These are phyloP conservation scores for Aspergillus brasiliensis DNA, from an alignment of 2,329 filamentous ascomycete genomes.

Conservation along the genomic window DNA sequence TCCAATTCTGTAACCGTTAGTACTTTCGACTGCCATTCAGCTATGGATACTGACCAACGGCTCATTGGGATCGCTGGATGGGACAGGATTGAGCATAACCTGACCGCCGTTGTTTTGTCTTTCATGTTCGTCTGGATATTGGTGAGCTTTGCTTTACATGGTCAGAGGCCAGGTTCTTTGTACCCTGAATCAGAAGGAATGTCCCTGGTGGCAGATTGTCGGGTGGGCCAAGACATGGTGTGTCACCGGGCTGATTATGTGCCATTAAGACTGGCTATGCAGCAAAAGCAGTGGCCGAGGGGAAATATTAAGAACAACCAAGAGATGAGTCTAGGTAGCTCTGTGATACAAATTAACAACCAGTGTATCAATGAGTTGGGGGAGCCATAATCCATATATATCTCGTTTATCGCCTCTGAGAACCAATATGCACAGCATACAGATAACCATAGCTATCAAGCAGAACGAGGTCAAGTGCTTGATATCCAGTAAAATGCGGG, in stretches of 20 bases:
- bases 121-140: slow-evolving; percentile 18
- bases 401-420: background rate
- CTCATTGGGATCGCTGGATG: slow-evolving; percentile 42
- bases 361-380: background rate
- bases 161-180: background rate
- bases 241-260: background rate
- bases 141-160: background rate
- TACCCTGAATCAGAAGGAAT: slow-evolving; percentile 29
- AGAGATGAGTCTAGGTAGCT: too few species aligned
- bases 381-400: background rate
- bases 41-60: slow-evolving; percentile 32
- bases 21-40: too few species aligned
- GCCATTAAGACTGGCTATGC: slow-evolving; percentile 14
- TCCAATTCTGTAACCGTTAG: slow-evolving; percentile 45
- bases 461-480: background rate
- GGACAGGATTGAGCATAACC: slow-evolving; percentile 40
- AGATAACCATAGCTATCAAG: background rate
- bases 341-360: too few species aligned
- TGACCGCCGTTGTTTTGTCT: slow-evolving; percentile 10
- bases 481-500: background rate
- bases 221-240: background rate
- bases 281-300: background rate
- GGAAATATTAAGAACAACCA: too few species aligned
- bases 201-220: slow-evolving; percentile 26
- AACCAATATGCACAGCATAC: background rate